phyloP scores from a whole-genome alignment of 768 basidiomycete species.

The Mycena amicta region DNA sequence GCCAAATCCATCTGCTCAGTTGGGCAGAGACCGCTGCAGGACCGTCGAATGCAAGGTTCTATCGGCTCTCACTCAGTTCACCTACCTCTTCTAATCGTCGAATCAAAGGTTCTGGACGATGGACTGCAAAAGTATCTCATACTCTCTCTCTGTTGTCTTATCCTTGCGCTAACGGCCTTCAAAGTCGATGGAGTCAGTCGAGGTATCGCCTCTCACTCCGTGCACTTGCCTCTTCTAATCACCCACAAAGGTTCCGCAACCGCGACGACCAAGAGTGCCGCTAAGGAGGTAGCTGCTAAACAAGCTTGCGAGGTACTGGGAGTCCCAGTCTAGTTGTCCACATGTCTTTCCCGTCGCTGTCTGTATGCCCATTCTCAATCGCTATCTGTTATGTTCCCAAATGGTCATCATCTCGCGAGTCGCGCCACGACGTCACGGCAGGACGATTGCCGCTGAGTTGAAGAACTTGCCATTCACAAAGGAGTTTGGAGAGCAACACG shows the following conservation, averaged over 20 bases:
- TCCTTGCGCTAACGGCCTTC: background rate
- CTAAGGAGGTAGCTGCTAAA: constrained; percentile 52
- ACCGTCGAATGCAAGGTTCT: constrained; percentile 36
- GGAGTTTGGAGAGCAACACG: background rate
- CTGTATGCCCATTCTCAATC: background rate
- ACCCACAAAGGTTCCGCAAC: constrained; percentile 44
- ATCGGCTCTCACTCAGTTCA: too few species aligned
- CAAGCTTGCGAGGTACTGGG: constrained; percentile 38
- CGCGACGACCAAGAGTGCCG: constrained; percentile 44
- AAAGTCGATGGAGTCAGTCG: constrained; percentile 15
- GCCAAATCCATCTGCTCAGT: constrained; percentile 33
- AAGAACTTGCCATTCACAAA: too few species aligned
- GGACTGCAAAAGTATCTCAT: constrained; percentile 56
- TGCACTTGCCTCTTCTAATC: constrained; percentile 30
- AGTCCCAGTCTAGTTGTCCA: background rate
- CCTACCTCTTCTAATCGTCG: too few species aligned
- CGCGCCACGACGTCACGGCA: too few species aligned
- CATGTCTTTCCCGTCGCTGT: background rate
- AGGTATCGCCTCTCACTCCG: constrained; percentile 8
- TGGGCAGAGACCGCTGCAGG: constrained; percentile 46
- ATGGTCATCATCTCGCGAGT: too few species aligned
- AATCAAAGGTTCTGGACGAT: constrained; percentile 51
- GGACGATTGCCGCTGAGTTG: too few species aligned
- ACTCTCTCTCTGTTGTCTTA: background rate
- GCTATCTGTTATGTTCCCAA: background rate